These are phyloP conservation scores for Vinca major DNA, from an alignment of 305 asterid species.

Conservation along the genomic window DNA sequence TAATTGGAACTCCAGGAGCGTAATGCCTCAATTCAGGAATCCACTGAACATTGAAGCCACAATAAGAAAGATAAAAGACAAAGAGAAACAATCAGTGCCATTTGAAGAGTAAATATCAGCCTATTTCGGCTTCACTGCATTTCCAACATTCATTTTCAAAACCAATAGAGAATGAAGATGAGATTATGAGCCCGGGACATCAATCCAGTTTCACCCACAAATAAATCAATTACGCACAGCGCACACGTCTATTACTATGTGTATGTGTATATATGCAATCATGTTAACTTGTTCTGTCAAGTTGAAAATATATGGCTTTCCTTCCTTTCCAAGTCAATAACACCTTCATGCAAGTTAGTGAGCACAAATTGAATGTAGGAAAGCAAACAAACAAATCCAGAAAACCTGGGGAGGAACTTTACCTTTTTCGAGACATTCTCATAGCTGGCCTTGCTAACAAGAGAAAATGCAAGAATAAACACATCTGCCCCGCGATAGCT, in stretches of 20 bases:
- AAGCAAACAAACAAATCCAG: not conserved
- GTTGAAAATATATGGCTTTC: not conserved
- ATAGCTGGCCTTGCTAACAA: conserved; percentile 26
- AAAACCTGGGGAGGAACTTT: not conserved
- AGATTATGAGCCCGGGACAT: not conserved
- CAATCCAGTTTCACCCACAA: not conserved
- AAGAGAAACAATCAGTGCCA: too few relatives aligned
- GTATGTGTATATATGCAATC: not conserved
- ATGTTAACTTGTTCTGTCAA: not conserved
- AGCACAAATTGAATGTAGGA: not conserved
- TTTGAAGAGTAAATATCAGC: not conserved
- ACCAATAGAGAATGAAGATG: not conserved
- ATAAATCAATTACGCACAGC: not conserved
- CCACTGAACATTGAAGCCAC: conserved; percentile 25
- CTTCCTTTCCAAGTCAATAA: not conserved
- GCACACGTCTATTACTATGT: not conserved
- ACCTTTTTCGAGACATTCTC: conserved; percentile 21
- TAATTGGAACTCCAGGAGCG: conserved; percentile 34
- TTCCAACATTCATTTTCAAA: not conserved
- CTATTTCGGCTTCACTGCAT: not conserved
- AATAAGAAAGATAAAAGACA: not conserved
- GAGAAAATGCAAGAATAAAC: conserved; percentile 28
- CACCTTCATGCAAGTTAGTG: not conserved
- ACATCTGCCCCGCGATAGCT: conserved; percentile 33
- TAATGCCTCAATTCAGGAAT: conserved; percentile 41